These are phyloP conservation scores for Trichoderma koningii DNA, from an alignment of 2,329 filamentous ascomycete genomes.

Conservation along the genomic window DNA sequence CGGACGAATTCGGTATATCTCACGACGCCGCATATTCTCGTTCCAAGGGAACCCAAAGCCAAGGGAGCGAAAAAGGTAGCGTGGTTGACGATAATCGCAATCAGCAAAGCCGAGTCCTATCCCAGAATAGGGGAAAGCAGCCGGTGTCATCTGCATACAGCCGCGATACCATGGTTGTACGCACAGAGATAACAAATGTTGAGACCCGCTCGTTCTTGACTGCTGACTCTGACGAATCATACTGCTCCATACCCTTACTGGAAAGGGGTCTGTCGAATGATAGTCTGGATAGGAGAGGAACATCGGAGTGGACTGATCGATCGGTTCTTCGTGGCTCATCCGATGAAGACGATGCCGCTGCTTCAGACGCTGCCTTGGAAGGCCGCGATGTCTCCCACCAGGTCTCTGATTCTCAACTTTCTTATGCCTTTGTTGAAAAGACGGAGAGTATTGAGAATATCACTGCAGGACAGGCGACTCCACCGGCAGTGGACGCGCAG, in stretches of 20 bases:
- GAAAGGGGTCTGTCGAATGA: conserved; percentile 65
- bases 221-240: conserved; percentile 70
- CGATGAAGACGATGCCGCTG: conserved; percentile 36
- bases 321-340: conserved; percentile 57
- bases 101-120: not conserved
- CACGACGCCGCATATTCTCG: not conserved
- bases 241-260: conserved; percentile 74
- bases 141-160: not conserved
- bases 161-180: conserved; percentile 8
- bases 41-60: not conserved
- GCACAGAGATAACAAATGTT: conserved; percentile 31
- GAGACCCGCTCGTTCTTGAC: conserved; percentile 54
- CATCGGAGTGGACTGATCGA: conserved; percentile 55
- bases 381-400: conserved; percentile 36
- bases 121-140: conserved; percentile 9
- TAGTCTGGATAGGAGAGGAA: conserved; percentile 45
- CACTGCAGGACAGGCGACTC: conserved; percentile 40
- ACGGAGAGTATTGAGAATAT: conserved; percentile 55
- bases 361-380: conserved; percentile 7
- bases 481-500: conserved; percentile 39
- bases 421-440: conserved; percentile 58
- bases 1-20: conserved; percentile 3
- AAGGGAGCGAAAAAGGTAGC: not conserved
- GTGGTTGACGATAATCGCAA: not conserved
- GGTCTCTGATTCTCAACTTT: conserved; percentile 41